These are phyloP conservation scores for Cyberlindnera japonica DNA, from an alignment of 805 yeast species.

Conservation along the genomic window DNA sequence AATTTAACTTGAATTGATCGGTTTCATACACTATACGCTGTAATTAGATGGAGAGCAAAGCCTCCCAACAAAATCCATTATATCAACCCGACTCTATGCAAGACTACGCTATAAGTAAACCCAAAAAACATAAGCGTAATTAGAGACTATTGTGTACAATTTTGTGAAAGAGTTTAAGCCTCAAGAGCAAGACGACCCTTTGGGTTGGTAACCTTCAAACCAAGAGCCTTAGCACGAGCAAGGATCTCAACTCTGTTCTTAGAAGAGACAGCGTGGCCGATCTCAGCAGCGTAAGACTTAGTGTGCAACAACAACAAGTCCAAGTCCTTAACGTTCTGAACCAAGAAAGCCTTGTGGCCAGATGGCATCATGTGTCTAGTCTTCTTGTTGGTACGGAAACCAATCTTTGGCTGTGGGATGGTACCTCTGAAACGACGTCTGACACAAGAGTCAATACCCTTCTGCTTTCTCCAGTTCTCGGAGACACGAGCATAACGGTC, in stretches of 20 bases:
- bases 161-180: constrained; percentile 57
- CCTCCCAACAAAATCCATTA: neutral
- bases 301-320: constrained; percentile 96
- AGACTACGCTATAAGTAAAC: constrained; percentile 6
- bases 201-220: constrained; percentile 98
- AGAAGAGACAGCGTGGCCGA: constrained; percentile 97
- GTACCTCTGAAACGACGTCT: constrained; percentile 99
- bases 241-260: constrained; percentile 96
- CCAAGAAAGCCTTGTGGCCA: constrained; percentile 97
- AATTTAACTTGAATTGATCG: no score
- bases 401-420: constrained; percentile 98
- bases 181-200: constrained; percentile 97
- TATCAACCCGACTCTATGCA: neutral
- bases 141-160: constrained; percentile 25
- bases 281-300: constrained; percentile 99
- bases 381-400: constrained; percentile 99
- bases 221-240: constrained; percentile 96
- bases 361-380: constrained; percentile 94
- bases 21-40: no score
- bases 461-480: constrained; percentile 99
- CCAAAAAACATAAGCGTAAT: constrained; percentile 23
- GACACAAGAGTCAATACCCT: constrained; percentile 99
- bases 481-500: constrained; percentile 98
- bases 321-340: constrained; percentile 88
- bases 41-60: neutral